Base-by-base conservation (phyloP, 2,329 filamentous ascomycete genomes). In the Epichloe scottii region DNA sequence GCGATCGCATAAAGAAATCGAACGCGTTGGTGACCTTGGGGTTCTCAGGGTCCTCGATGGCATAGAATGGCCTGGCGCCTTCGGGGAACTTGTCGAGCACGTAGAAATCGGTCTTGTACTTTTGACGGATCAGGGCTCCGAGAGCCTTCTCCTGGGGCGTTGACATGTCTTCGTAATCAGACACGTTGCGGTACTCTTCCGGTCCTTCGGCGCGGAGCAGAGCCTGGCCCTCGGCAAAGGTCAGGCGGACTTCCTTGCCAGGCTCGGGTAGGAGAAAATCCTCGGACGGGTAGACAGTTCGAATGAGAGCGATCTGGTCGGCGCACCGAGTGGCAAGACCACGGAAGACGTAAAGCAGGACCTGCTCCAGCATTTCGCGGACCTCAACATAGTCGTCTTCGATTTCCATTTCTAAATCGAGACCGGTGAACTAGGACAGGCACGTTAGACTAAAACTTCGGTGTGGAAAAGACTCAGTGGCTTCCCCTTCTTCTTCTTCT, bases 41-140 rank as follows among this genome's bases (percentile, higher is more conserved):
- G 34, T 46, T 46, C 17, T 37, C 33, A 3, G 44, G 33, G 33
- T 46, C 44, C 77, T 37, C 75, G 74, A 51, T 89, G 56, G 90
- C 89, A 69, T 96, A 96, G 69, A 95, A 54, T 8, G 52, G 52
- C n/a, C 52, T 37, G 12, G 52, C 50, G 12, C 35, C 46, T 21
- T 93, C 82, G 43, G 93, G 93, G 76, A 95, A 98, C 71, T 97
- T 93, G 75, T 97, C 91, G 55, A 98, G 79, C 21, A 94, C 84
- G 72, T 95, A 97, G 73, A 97, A 97, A 72, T 98, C 93, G 54
- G 89, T 93, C 65, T 85, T 80, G 77, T 85, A 95, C 71, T 95
- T 96, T 60, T 87, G 78, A 52, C 87, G 84, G 58, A 97, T 81
- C 46, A 97, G 76, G 26, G 82, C 83, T 52, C 93, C 93, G 8